Conservation (phyloP, 2,329 filamentous ascomycete species). For the Paracoccidioides lutzii region DNA sequence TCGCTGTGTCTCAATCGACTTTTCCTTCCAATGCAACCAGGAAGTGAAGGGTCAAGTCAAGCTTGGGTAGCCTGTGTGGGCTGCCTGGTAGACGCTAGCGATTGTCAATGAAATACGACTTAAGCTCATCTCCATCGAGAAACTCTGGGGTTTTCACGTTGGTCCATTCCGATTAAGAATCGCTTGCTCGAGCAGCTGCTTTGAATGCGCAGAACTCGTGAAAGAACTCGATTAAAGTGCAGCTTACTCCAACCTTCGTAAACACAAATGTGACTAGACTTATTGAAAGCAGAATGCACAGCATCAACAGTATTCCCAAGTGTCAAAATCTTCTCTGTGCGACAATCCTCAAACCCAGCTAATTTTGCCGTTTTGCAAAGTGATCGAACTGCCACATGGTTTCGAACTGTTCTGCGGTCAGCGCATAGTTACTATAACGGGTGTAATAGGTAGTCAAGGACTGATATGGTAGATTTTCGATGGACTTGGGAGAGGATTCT, state of each 20-base stretch:
- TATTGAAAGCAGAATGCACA: not conserved
- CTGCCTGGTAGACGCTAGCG: not conserved
- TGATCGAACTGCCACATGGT: constrained; percentile 5
- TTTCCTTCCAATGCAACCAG: not conserved
- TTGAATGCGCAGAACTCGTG: constrained; percentile 2
- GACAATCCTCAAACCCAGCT: not conserved
- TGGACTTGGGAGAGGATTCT: not conserved
- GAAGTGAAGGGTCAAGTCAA: not conserved
- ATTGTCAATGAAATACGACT: not conserved
- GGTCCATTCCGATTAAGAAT: not conserved
- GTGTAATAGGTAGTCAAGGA: constrained; percentile 3
- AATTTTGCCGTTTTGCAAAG: constrained; percentile 3
- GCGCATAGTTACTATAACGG: not conserved
- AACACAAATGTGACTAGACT: not conserved
- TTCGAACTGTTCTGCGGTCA: constrained; percentile 4
- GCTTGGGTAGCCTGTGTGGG: not conserved
- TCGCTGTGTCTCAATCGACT: not conserved
- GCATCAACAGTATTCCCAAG: not conserved
- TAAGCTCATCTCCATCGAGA: not conserved
- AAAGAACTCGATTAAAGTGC: constrained; percentile 5
- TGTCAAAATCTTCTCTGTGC: constrained; percentile 1
- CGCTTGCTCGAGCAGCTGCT: not conserved
- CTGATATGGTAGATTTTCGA: not conserved
- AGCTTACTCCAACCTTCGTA: constrained; percentile 3
- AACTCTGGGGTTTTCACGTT: not conserved